Base-by-base conservation (phyloP, 768 basidiomycete genomes). In the Rhodotorula toruloides region DNA sequence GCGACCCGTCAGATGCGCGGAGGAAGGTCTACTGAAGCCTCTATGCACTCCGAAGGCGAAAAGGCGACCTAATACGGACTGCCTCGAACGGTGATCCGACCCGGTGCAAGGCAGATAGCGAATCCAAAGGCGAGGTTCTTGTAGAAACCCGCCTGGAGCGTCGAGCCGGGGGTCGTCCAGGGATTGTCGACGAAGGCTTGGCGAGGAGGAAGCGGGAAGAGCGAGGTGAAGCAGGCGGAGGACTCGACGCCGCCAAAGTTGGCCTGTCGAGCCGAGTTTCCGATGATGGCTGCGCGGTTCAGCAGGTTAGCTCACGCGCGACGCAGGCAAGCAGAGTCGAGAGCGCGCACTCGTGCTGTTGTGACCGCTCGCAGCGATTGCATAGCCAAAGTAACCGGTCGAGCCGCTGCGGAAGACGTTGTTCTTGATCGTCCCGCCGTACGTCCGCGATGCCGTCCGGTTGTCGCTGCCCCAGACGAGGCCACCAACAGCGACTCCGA, bases 151-250 rank as follows among this genome's bases (percentile, higher is more conserved):
- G 37, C 40, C 25, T 52, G 59, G 25, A 52, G 40, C 31, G 43
- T 57, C 37, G 58, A 59, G 29, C 54, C 54, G 8, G 48, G 46
- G 1, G 55, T 58, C 8, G 39, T 56, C 9, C 27, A 56, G 8
- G 70, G 61, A 46, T 54, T 67, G 56, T 58, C 52, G 55, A 56
- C 36, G 52, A 57, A 31, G 17, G 31, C 39, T 56, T 54, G 53
- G 48, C 29, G 64, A 49, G 84, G 63, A 54, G 50, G 56, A 21
- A 67, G 63, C 55, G 32, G 63, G 32, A 44, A 58, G 61, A 61
- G 25, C 37, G 47, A 21, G n/a, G 44, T 12, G 56, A 64, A 64
- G 55, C 63, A 64, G 4, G 56, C 11, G 14, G 63, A 4, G 4
- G 56, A 53, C 25, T 52, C 49, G 43, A 64, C 56, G 1, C 63